phyloP scores from a whole-genome alignment of 768 basidiomycete species.

The Kondoa malvinella region DNA sequence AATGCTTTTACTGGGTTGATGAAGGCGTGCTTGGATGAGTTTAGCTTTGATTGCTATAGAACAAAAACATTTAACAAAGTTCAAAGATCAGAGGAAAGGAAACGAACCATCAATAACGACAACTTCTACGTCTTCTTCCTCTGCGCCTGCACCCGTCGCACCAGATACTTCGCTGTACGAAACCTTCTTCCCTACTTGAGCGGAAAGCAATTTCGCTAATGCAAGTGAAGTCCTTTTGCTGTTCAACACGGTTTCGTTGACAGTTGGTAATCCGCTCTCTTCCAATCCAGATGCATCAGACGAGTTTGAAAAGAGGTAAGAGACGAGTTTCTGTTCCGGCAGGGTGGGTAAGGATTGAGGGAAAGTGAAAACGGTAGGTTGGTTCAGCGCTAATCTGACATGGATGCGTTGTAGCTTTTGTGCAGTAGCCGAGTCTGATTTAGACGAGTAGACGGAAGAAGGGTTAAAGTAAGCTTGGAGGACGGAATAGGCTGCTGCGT shows the following conservation, averaged over 20 bases:
- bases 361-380: conserved; percentile 2
- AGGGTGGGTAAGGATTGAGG: background rate
- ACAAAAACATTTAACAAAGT: background rate
- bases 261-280: background rate
- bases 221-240: background rate
- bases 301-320: background rate
- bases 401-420: background rate
- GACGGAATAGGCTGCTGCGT: background rate
- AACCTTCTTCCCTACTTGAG: background rate
- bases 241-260: background rate
- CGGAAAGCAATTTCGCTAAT: background rate
- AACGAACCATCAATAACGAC: conserved; percentile 5
- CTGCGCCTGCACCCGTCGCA: background rate
- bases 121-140: background rate
- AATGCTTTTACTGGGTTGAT: background rate
- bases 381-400: background rate
- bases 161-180: background rate
- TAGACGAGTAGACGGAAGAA: background rate
- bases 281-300: background rate
- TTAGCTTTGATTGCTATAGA: conserved; percentile 6
- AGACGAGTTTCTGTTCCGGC: background rate
- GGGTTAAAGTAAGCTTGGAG: background rate
- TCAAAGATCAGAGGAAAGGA: background rate
- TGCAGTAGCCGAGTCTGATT: background rate
- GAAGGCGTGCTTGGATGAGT: conserved; percentile 1